A percentile compares a stretch with the other conserved stretches of the same genome.
phyloP scores from a whole-genome alignment of 768 basidiomycete genomes.

The Xanthoconium stramineum region DNA sequence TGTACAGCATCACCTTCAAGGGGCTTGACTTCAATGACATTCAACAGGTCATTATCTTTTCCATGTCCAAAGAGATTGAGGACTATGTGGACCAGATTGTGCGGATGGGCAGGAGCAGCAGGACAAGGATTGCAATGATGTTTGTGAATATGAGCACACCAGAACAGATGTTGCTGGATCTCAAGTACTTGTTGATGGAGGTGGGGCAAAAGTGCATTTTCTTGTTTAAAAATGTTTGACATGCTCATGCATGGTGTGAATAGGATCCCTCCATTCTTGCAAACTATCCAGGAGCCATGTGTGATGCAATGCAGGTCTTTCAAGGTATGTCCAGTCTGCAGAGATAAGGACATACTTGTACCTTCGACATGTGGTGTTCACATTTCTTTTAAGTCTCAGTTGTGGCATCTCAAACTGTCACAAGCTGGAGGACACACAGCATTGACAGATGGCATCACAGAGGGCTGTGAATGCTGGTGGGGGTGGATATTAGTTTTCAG shows the following conservation, averaged over 20 bases:
- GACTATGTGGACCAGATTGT: slow-evolving; percentile 99
- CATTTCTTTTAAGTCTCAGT: slow-evolving; percentile 63
- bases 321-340: slow-evolving; percentile 94
- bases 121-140: slow-evolving; percentile 97
- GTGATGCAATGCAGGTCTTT: slow-evolving; percentile 71
- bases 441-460: slow-evolving; percentile 88
- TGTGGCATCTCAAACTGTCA: slow-evolving; percentile 95
- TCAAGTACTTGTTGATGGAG: slow-evolving; percentile 96
- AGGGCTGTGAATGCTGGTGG: slow-evolving; percentile 65
- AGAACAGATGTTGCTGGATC: slow-evolving; percentile 93
- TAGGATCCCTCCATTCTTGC: slow-evolving; percentile 92
- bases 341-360: slow-evolving; percentile 49
- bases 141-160: slow-evolving; percentile 98
- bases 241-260: not conserved
- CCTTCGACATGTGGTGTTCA: not conserved
- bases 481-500: slow-evolving; percentile 29
- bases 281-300: slow-evolving; percentile 87
- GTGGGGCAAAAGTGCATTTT: slow-evolving; percentile 91
- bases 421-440: slow-evolving; percentile 90
- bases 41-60: slow-evolving; percentile 98
- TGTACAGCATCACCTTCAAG: slow-evolving; percentile 95
- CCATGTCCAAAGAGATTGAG: slow-evolving; percentile 99
- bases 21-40: slow-evolving; percentile 99
- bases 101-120: slow-evolving; percentile 94
- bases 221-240: not conserved